phyloP scores from a whole-genome alignment of 1,139 yeast species.

The Blastobotrys serpentis region DNA sequence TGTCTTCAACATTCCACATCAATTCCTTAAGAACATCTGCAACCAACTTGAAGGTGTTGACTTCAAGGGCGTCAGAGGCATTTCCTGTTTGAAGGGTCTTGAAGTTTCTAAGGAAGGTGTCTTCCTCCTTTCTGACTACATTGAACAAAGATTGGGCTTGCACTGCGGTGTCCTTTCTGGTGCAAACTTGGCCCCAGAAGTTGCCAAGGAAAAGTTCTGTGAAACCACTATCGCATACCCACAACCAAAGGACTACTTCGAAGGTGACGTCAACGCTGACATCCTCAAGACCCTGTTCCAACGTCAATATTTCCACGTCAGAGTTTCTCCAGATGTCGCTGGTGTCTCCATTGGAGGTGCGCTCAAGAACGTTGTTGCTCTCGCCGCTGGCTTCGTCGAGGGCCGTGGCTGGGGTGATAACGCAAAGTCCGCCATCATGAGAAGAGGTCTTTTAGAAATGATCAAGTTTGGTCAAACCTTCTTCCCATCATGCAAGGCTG shows the following conservation, averaged over 20 bases:
- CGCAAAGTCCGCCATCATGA: constrained; percentile 93
- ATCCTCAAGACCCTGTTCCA: constrained; percentile 75
- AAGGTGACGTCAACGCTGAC: constrained; percentile 78
- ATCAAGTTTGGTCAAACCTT: constrained; percentile 75
- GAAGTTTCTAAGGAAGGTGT: constrained; percentile 81
- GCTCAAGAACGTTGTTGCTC: constrained; percentile 86
- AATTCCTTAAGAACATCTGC: constrained; percentile 72
- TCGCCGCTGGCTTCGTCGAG: constrained; percentile 92
- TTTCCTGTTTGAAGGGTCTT: constrained; percentile 91
- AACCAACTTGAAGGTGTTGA: constrained; percentile 74
- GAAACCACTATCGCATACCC: constrained; percentile 93
- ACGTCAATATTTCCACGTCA: constrained; percentile 93
- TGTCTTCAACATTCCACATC: constrained; percentile 92
- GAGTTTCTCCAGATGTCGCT: constrained; percentile 83
- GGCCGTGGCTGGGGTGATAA: constrained; percentile 98
- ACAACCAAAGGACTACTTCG: constrained; percentile 58
- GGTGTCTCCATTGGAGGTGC: constrained; percentile 97
- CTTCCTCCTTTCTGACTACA: constrained; percentile 70
- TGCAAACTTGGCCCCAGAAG: constrained; percentile 93
- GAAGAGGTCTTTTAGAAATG: constrained; percentile 87
- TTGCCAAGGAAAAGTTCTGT: constrained; percentile 88
- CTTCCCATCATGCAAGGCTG: constrained; percentile 67
- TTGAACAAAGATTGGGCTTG: constrained; percentile 73
- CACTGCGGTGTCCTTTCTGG: constrained; percentile 94
- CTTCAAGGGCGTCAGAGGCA: constrained; percentile 68